Evolutionary conservation across 495 filamentous ascomycete genomes (phyloP).

Genomic region (Mycothermus thermophilus): DNA sequence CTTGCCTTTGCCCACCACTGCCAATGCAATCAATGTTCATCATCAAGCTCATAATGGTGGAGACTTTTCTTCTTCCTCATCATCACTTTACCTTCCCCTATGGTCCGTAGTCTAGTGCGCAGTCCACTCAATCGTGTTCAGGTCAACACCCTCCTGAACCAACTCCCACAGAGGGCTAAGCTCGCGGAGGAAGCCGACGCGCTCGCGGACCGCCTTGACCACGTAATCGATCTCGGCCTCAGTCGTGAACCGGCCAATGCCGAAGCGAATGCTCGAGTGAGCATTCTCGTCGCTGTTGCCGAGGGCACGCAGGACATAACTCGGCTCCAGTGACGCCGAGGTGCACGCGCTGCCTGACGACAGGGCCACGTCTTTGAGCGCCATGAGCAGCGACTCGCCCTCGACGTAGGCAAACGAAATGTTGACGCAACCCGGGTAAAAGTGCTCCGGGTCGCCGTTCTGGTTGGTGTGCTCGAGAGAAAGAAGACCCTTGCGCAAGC

Average conservation of each 20-base stretch:
- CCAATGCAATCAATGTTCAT: too few species aligned
- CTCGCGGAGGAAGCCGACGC: slow-evolving; percentile 85
- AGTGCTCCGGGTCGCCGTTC: slow-evolving; percentile 70
- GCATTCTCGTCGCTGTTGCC: slow-evolving; percentile 95
- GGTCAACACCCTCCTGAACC: slow-evolving; percentile 89
- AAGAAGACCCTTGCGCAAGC: slow-evolving; percentile 65
- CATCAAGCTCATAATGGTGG: too few species aligned
- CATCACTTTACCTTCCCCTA: neutral
- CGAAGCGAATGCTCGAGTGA: slow-evolving; percentile 94
- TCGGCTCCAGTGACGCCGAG: slow-evolving; percentile 88
- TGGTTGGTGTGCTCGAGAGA: slow-evolving; percentile 81
- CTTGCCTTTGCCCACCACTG: too few species aligned
- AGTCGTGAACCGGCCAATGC: slow-evolving; percentile 92
- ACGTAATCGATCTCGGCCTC: slow-evolving; percentile 96
- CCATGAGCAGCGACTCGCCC: slow-evolving; percentile 95
- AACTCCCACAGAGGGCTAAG: slow-evolving; percentile 95
- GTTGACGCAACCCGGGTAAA: slow-evolving; percentile 96
- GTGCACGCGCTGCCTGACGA: slow-evolving; percentile 97
- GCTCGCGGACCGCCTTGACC: slow-evolving; percentile 78
- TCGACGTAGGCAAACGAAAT: slow-evolving; percentile 97
- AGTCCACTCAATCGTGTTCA: slow-evolving; percentile 96
- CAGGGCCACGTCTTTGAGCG: slow-evolving; percentile 91
- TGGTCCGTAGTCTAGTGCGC: slow-evolving; percentile 49
- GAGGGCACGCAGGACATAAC: slow-evolving; percentile 85
- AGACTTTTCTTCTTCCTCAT: too few species aligned